Percentiles rank a stretch among this genome's conserved stretches.
Evolutionary conservation across 768 basidiomycete genomes (phyloP).

Genomic region (Psilocybe subaeruginosa): DNA sequence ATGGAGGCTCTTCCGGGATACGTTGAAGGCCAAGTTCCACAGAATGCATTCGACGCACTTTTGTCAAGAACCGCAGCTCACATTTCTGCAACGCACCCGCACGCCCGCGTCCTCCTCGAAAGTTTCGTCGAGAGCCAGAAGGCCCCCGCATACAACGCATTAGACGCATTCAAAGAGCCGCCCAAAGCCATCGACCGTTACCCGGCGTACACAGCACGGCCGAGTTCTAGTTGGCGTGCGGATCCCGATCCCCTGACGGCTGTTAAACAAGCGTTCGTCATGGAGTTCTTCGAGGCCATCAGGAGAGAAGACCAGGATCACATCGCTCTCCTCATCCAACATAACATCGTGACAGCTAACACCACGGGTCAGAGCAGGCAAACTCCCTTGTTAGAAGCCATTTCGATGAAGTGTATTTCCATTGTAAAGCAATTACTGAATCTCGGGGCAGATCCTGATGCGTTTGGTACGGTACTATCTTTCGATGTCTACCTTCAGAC

Average conservation of each 20-base stretch:
- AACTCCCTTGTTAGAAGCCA: slow-evolving; percentile 4
- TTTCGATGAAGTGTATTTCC: background rate
- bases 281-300: slow-evolving; percentile 1
- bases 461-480: background rate
- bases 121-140: slow-evolving; percentile 4
- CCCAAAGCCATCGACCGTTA: background rate
- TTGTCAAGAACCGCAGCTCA: background rate
- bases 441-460: slow-evolving; percentile 9
- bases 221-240: background rate
- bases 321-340: background rate
- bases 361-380: background rate
- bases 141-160: background rate
- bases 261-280: slow-evolving; percentile 2
- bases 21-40: slow-evolving; percentile 3
- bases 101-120: slow-evolving; percentile 2
- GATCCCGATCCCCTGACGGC: background rate
- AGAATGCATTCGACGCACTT: slow-evolving; percentile 7
- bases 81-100: background rate
- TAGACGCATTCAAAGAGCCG: background rate
- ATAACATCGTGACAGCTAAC: slow-evolving; percentile 2
- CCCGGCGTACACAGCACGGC: background rate
- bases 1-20: slow-evolving; percentile 2
- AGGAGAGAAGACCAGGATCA: slow-evolving; percentile 1
- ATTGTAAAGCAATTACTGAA: slow-evolving; percentile 6
- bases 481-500: background rate